These are phyloP conservation scores for Ormosia emarginata DNA, from an alignment of 306 rosid species.

Conservation along the genomic window DNA sequence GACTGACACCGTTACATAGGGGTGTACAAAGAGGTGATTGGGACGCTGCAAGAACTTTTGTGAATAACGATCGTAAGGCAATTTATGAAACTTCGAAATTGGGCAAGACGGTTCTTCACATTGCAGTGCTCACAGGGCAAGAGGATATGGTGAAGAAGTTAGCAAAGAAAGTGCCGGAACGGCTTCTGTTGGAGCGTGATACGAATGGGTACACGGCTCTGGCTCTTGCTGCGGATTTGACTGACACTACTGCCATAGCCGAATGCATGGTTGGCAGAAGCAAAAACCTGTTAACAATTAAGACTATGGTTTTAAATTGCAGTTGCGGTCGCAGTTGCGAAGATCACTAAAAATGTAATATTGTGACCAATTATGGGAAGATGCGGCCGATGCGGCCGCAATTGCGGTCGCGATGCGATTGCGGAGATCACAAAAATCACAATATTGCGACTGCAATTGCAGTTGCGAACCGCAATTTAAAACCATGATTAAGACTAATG, in stretches of 20 bases:
- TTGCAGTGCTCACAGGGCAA: neutral
- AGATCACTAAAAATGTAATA: too few relatives aligned
- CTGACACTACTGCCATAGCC: neutral
- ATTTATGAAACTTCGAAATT: neutral
- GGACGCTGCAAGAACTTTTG: neutral
- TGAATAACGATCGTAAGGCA: neutral
- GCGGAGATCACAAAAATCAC: too few relatives aligned
- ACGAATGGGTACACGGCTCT: neutral
- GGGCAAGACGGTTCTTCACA: neutral
- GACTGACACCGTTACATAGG: neutral
- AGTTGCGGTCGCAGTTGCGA: too few relatives aligned
- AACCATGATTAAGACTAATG: neutral
- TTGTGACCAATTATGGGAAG: too few relatives aligned
- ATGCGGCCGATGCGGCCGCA: too few relatives aligned
- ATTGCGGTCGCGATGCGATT: too few relatives aligned
- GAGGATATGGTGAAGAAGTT: neutral
- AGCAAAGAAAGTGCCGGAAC: neutral
- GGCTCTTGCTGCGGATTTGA: conserved; percentile 9
- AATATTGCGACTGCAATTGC: too few relatives aligned
- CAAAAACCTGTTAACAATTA: neutral
- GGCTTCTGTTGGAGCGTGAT: neutral
- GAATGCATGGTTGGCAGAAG: neutral
- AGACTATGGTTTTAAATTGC: too few relatives aligned
- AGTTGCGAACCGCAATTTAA: too few relatives aligned
- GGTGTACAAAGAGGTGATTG: neutral